Evolutionary conservation across 2,329 filamentous ascomycete species (phyloP).

Genomic region (Aspergillus jensenii): DNA sequence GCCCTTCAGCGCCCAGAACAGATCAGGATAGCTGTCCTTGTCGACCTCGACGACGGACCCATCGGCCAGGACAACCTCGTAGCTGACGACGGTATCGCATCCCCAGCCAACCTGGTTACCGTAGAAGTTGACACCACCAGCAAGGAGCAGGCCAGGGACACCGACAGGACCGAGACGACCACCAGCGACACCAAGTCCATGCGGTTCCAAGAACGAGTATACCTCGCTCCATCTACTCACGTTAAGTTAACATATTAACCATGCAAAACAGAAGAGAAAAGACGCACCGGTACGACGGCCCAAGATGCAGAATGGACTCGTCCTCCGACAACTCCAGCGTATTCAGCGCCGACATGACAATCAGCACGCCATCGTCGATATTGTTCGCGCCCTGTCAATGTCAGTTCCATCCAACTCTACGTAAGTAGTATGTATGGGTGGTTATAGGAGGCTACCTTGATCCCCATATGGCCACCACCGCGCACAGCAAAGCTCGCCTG

Average conservation of each 20-base stretch:
- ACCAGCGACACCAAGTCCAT: constrained; percentile 23
- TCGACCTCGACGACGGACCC: constrained; percentile 40
- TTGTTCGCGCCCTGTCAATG: constrained; percentile 30
- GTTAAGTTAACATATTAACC: too few species aligned
- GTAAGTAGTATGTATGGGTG: too few species aligned
- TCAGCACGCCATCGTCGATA: constrained; percentile 33
- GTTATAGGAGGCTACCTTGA: constrained; percentile 19
- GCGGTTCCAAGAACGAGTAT: constrained; percentile 27
- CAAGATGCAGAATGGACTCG: constrained; percentile 28
- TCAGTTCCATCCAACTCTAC: too few species aligned
- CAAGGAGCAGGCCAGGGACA: constrained; percentile 29
- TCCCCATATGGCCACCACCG: constrained; percentile 37
- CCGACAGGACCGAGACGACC: constrained; percentile 31
- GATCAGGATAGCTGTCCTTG: constrained; percentile 29
- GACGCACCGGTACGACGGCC: constrained; percentile 27
- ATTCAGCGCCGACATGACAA: constrained; percentile 33
- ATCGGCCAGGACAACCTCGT: constrained; percentile 39
- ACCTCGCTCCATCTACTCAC: constrained; percentile 33
- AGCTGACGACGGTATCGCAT: constrained; percentile 32
- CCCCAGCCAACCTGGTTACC: constrained; percentile 29
- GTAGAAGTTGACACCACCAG: constrained; percentile 31
- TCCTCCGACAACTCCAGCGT: constrained; percentile 28
- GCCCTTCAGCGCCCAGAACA: constrained; percentile 44
- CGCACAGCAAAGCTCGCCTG: constrained; percentile 33
- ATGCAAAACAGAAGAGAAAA: background rate